Evolutionary conservation across 164 flowering plant species (phyloP), one percentile per base, ranked within the genome.

Genomic region (Echeveria elegans): DNA sequence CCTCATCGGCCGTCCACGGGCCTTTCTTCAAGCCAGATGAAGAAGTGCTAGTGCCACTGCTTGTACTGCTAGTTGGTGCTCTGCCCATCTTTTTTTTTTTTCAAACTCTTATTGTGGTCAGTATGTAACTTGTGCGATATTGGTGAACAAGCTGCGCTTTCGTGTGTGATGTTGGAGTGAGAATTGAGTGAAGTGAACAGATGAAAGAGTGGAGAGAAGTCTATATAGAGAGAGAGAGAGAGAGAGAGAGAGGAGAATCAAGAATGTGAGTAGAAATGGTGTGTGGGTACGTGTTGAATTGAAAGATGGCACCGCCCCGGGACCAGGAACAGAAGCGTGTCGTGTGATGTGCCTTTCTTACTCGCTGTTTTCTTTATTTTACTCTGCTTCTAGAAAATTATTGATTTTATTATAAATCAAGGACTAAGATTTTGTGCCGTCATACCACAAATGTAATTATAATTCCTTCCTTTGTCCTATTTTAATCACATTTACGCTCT

Each of bases 261-360:
- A n/a, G n/a, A n/a, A n/a, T n/a, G n/a, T n/a, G n/a, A n/a, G n/a
- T n/a, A n/a, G n/a, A n/a, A n/a, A n/a, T n/a, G n/a, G n/a, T n/a
- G n/a, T 48, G 23, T 48, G 26, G 8, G 53, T 48, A 48, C 53
- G 53, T 48, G 53, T 48, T 48, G 53, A n/a, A 48, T 48, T n/a
- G 24, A 48, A 48, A 19, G 53, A 48, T 48, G 53, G 6, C 53
- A 48, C 53, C 53, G 24, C 23, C 53, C 53, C 53, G n/a, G 24
- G 53, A 48, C 21, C 53, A 19, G 7, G 26, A 16, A n/a, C n/a
- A n/a, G n/a, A n/a, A n/a, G n/a, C n/a, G n/a, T n/a, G n/a, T n/a
- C n/a, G n/a, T n/a, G n/a, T n/a, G n/a, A n/a, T n/a, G 53, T 19
- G 21, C n/a, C 23, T 48, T 23, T 15, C 5, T n/a, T n/a, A n/a